Percentiles rank a stretch among this genome's conserved stretches.
phyloP scores from a whole-genome alignment of 2,329 filamentous ascomycete species.

The Alternaria longipes region DNA sequence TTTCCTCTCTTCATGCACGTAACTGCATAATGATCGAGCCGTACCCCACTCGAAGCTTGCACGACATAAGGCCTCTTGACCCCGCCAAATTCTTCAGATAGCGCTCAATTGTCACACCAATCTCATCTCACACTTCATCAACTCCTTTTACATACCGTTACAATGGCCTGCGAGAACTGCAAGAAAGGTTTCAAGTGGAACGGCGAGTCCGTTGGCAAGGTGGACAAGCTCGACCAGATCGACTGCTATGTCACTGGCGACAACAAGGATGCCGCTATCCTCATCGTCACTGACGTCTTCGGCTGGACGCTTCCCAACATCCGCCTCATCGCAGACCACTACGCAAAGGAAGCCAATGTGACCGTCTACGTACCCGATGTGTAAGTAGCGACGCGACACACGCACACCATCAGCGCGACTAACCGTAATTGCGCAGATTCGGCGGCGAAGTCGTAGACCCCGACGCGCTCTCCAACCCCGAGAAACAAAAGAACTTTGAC shows the following conservation, averaged over 20 bases:
- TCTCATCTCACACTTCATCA: neutral
- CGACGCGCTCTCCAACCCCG: slow-evolving; percentile 37
- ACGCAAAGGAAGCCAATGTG: slow-evolving; percentile 57
- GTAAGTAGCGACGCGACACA: slow-evolving; percentile 24
- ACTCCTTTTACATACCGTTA: slow-evolving; percentile 1
- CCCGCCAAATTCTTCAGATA: slow-evolving; percentile 2
- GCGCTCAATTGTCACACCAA: neutral
- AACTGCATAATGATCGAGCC: neutral
- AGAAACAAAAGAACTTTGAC: slow-evolving; percentile 50
- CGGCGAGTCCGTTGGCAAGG: slow-evolving; percentile 50
- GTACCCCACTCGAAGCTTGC: slow-evolving; percentile 9
- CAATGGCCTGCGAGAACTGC: slow-evolving; percentile 48
- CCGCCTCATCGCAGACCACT: slow-evolving; percentile 59
- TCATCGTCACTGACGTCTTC: slow-evolving; percentile 58
- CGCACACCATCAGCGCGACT: neutral
- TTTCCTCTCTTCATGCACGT: neutral
- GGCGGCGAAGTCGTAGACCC: slow-evolving; percentile 42
- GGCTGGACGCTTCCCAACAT: slow-evolving; percentile 60
- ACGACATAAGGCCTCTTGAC: slow-evolving; percentile 8
- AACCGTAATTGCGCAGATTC: slow-evolving; percentile 32
- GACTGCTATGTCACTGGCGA: slow-evolving; percentile 56
- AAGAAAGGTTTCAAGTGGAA: slow-evolving; percentile 53
- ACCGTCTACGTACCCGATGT: slow-evolving; percentile 59
- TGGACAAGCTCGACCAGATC: slow-evolving; percentile 49
- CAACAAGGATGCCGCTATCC: slow-evolving; percentile 57